Conservation (phyloP, 2,329 filamentous ascomycete species). For the Sporothrix inflata region DNA sequence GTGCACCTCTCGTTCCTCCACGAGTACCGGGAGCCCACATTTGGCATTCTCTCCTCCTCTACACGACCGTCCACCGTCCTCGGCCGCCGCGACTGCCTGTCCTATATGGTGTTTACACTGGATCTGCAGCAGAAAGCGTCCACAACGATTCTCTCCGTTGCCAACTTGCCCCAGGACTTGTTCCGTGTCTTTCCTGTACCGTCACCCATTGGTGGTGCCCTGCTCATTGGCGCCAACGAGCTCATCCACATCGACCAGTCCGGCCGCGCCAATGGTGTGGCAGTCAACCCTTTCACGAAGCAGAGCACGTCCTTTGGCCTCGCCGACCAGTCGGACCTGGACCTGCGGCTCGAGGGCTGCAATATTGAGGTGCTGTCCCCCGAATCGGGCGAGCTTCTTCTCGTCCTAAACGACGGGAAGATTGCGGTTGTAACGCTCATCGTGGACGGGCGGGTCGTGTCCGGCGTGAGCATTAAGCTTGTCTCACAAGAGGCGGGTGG, state of each 20-base stretch:
- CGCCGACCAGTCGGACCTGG: constrained; percentile 80
- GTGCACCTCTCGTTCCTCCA: constrained; percentile 91
- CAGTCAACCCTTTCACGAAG: constrained; percentile 87
- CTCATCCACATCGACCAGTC: constrained; percentile 95
- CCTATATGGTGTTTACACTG: constrained; percentile 92
- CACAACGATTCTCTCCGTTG: constrained; percentile 86
- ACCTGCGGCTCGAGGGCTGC: constrained; percentile 80
- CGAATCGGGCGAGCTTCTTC: constrained; percentile 80
- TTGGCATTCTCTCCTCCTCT: constrained; percentile 86
- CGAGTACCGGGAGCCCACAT: constrained; percentile 96
- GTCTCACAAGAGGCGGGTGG: constrained; percentile 68
- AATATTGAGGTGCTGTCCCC: constrained; percentile 74
- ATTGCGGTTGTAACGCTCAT: constrained; percentile 79
- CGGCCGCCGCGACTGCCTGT: constrained; percentile 81
- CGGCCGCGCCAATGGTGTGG: constrained; percentile 89
- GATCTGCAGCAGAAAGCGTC: constrained; percentile 92
- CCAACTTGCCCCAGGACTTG: constrained; percentile 83
- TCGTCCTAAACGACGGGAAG: constrained; percentile 75
- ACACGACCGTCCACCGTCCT: constrained; percentile 74
- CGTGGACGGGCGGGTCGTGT: constrained; percentile 88
- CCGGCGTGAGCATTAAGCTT: constrained; percentile 74
- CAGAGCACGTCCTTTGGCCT: constrained; percentile 82
- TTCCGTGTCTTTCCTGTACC: constrained; percentile 81
- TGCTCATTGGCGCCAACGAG: constrained; percentile 87
- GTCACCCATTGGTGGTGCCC: constrained; percentile 81